phyloP scores from a whole-genome alignment of 768 basidiomycete species.

The Gyrodon lividus region DNA sequence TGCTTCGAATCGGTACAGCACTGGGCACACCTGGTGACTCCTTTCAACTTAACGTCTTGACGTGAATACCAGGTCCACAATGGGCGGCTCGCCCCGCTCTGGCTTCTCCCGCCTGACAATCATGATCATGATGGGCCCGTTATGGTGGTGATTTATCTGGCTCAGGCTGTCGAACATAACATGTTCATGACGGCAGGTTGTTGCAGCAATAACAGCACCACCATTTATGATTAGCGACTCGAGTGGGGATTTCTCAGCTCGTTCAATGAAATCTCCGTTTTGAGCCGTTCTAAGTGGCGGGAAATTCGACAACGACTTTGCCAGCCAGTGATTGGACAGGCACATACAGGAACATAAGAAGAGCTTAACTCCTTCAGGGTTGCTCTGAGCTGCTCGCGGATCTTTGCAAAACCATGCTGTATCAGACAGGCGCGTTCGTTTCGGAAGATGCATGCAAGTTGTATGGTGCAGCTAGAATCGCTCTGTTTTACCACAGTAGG shows the following conservation, averaged over 20 bases:
- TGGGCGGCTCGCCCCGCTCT: not conserved
- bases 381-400: slow-evolving; percentile 25
- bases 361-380: slow-evolving; percentile 34
- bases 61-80: not conserved
- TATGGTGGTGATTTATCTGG: slow-evolving; percentile 2
- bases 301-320: not conserved
- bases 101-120: not conserved
- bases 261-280: not conserved
- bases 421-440: slow-evolving; percentile 3
- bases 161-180: not conserved
- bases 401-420: slow-evolving; percentile 13
- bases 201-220: not conserved
- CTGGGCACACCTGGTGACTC: not conserved
- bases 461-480: not conserved
- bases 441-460: slow-evolving; percentile 14
- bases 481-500: not conserved
- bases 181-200: slow-evolving; percentile 3
- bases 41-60: not conserved
- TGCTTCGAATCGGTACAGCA: not conserved
- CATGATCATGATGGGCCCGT: not conserved
- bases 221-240: not conserved
- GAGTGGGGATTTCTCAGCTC: not conserved
- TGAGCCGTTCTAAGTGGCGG: not conserved
- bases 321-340: slow-evolving; percentile 5
- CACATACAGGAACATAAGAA: slow-evolving; percentile 18